Base-by-base conservation (phyloP, 2,329 filamentous ascomycete species). In the Cryphonectria parasitica region DNA sequence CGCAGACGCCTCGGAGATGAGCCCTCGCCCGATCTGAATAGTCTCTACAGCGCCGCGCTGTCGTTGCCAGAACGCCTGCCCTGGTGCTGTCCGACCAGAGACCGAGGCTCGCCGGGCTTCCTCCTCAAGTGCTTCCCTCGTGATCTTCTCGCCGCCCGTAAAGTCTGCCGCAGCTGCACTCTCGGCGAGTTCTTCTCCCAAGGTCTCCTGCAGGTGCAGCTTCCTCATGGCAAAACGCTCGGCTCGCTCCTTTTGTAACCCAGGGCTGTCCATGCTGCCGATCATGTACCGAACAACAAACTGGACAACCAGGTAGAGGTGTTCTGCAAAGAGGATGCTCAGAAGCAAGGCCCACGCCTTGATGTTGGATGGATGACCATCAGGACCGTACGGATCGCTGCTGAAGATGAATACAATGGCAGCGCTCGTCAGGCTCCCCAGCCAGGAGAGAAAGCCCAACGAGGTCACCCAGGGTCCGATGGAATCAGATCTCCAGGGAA, bases 381-480 rank as follows among this genome's bases (percentile, higher is more conserved):
- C 86, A 0, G 88, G 87, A 0, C 91, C 91, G 56, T 91, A 82
- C 1, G 87, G 86, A 69, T 91, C 86, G 66, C 90, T 89, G 74
- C 89, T 91, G 83, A 98, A 98, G 76, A 99, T 89, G 79, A 94
- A 97, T 0, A 97, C 92, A 64, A 98, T 88, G 0, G 95, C 94
- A 0, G 94, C 90, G 69, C 92, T 94, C 6, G 94, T 97, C 71
- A 98, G 84, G 74, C 92, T 96, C 56, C 96, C 96, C 34, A 98
- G 84, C 96, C 96, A 98, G 3, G 94, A 92, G n/a, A 98, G 84
- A 79, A 98, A 97, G 22, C 91, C 91, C 2, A 99, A 85, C 0
- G 92, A 91, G 74, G 94, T 89, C 17, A 98, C 84, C 92, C 94
- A 98, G 0, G 96, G 95, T 0, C 96, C 96, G 75, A 99, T 98